Evolutionary conservation across 2,329 filamentous ascomycete species (phyloP).

Genomic region (Talaromyces islandicus): DNA sequence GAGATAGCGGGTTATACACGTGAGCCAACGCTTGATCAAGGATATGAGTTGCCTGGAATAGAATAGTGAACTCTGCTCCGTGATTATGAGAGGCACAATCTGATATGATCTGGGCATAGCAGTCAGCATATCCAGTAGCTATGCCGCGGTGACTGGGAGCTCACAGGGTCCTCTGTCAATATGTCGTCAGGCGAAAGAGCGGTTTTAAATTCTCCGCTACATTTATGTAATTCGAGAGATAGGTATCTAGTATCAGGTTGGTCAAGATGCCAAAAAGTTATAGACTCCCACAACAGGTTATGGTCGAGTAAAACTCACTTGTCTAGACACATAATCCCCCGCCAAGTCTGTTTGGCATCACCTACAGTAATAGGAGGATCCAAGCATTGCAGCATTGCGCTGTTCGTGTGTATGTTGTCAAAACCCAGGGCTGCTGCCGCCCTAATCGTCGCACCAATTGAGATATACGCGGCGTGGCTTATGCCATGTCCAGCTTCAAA

Average conservation of each 20-base stretch:
- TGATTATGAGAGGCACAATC: not conserved
- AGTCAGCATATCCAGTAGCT: not conserved
- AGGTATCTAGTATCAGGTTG: not conserved
- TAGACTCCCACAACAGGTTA: too few relatives aligned
- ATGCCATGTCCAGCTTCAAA: not conserved
- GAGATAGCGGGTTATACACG: not conserved
- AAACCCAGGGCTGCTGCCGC: not conserved
- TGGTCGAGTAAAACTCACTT: not conserved
- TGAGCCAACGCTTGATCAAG: not conserved
- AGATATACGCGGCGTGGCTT: not conserved
- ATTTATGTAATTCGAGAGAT: not conserved
- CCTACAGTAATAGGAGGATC: not conserved
- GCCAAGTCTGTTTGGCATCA: not conserved
- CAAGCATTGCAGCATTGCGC: not conserved
- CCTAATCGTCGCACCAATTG: not conserved
- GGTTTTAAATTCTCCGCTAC: not conserved
- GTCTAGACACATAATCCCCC: slow-evolving; percentile 1
- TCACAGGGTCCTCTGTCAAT: not conserved
- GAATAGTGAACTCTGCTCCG: not conserved
- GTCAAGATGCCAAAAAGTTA: not conserved
- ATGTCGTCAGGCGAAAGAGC: not conserved
- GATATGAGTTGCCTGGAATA: not conserved
- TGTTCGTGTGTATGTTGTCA: not conserved
- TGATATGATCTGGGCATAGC: not conserved
- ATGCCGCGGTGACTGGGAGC: not conserved